A percentile compares a stretch with the other conserved stretches of the same genome.
These are phyloP conservation scores for Trametes cubensis DNA, from an alignment of 768 basidiomycete genomes.

Conservation along the genomic window DNA sequence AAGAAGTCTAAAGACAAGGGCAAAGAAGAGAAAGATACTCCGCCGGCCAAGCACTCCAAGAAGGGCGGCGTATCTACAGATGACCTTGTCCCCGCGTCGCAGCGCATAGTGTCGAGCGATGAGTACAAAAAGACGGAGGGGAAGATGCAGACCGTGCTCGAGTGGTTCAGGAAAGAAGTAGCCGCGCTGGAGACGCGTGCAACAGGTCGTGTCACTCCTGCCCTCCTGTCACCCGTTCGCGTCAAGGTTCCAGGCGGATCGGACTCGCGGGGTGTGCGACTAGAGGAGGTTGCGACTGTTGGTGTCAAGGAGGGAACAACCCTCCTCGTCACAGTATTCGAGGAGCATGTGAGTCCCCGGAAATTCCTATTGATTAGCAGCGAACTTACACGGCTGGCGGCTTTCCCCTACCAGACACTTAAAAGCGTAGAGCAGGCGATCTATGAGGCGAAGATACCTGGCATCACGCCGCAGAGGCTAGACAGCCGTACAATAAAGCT, in stretches of 20 bases:
- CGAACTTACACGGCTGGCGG: constrained; percentile 3
- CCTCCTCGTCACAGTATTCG: constrained; percentile 74
- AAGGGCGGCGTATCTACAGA: constrained; percentile 47
- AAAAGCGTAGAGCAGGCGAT: constrained; percentile 77
- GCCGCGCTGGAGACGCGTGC: constrained; percentile 72
- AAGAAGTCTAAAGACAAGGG: constrained; percentile 20
- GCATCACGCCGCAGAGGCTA: constrained; percentile 69
- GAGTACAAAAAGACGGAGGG: constrained; percentile 67
- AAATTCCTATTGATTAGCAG: neutral
- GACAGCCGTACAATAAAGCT: constrained; percentile 76
- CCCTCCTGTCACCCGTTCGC: constrained; percentile 67
- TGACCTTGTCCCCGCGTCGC: constrained; percentile 67
- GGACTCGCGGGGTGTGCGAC: constrained; percentile 24
- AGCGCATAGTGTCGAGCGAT: constrained; percentile 56
- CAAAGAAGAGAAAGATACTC: constrained; percentile 2
- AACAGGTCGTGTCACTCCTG: constrained; percentile 75
- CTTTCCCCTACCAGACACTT: constrained; percentile 56
- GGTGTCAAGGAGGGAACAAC: constrained; percentile 79
- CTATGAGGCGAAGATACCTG: constrained; percentile 74
- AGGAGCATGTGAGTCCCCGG: constrained; percentile 63
- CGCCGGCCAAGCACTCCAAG: constrained; percentile 8
- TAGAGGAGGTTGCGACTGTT: constrained; percentile 79
- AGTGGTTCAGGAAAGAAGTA: constrained; percentile 78
- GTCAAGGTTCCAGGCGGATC: constrained; percentile 49
- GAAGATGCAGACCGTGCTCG: constrained; percentile 66